Evolutionary conservation across 2,329 filamentous ascomycete species (phyloP).

Genomic region (Xylaria digitata): DNA sequence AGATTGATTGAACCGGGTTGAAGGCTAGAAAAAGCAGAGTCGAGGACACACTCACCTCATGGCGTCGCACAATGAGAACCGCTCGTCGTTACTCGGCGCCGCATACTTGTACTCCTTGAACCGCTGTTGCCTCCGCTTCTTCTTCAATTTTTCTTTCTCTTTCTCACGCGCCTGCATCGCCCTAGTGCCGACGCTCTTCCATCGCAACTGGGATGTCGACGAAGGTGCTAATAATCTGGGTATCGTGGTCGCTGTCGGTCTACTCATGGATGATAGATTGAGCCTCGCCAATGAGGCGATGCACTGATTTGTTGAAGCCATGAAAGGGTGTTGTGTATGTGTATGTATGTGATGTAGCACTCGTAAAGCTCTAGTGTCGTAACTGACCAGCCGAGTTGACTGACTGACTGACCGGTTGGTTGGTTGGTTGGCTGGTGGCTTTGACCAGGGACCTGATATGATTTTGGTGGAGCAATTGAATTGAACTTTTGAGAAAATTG

Average conservation of each 20-base stretch:
- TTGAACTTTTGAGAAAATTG: constrained; percentile 30
- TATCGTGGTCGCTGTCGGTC: constrained; percentile 58
- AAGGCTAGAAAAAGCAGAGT: background rate
- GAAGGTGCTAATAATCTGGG: constrained; percentile 62
- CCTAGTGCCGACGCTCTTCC: constrained; percentile 50
- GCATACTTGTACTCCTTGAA: constrained; percentile 73
- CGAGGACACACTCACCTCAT: constrained; percentile 73
- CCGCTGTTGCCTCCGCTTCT: constrained; percentile 71
- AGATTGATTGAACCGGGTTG: background rate
- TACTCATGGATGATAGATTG: constrained; percentile 55
- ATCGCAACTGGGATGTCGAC: constrained; percentile 58
- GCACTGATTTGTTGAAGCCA: constrained; percentile 65
- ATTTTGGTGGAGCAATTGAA: constrained; percentile 27
- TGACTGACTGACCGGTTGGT: background rate
- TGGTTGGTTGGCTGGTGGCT: constrained; percentile 1
- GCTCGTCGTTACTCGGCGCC: constrained; percentile 72
- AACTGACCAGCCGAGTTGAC: constrained; percentile 17
- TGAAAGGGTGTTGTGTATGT: constrained; percentile 45
- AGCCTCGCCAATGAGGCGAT: constrained; percentile 66
- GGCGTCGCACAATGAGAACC: constrained; percentile 88
- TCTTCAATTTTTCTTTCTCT: constrained; percentile 65
- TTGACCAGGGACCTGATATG: constrained; percentile 4
- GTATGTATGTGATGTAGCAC: constrained; percentile 22
- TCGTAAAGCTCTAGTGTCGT: constrained; percentile 38
- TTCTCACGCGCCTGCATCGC: constrained; percentile 56